Base-by-base conservation (phyloP, 2,329 filamentous ascomycete genomes). In the Fusarium luffae region DNA sequence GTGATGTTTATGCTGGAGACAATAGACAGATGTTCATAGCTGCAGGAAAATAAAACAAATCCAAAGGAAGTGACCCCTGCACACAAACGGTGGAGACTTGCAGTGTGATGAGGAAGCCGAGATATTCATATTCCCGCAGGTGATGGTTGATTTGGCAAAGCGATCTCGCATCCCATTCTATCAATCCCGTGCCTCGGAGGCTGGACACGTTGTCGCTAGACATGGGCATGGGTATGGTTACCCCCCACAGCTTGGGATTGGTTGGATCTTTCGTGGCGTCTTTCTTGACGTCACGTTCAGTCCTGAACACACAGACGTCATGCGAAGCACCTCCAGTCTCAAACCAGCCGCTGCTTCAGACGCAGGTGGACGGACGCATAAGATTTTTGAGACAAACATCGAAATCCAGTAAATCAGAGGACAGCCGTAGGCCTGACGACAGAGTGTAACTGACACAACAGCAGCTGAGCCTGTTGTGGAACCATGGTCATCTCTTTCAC, bases 231-330 rank as follows among this genome's bases (percentile, higher is more conserved):
- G 63, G 23, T 46, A 59, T 57, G 50, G 57, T 28, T 54, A 13
- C 64, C 56, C 49, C 74, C 70, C 74, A 74, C 67, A 75, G 66
- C 67, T 59, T 71, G 68, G 44, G 76, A 76, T 76, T 71, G 75
- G 72, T 64, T 64, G 74, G 69, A 77, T 75, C 68, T 72, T 40
- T 66, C 63, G 75, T 76, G 74, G 71, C 65, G 59, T 66, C 67
- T 67, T 74, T 63, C 70, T 73, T 71, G 76, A 77, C 76, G 76
- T 76, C 73, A 75, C 47, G 32, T 54, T 19, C 40, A 58, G 54
- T 61, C 43, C 42, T 56, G 44, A 56, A 55, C 63, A 68, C 51
- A 61, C 55, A 71, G 66, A 75, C 73, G 73, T 75, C 73, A 75
- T 75, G 69, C 60, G 41, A 68, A 70, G 58, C 52, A 25, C 50